Evolutionary conservation across 2,329 filamentous ascomycete species (phyloP).

Genomic region (Neophaeococcomyces mojaviensis): DNA sequence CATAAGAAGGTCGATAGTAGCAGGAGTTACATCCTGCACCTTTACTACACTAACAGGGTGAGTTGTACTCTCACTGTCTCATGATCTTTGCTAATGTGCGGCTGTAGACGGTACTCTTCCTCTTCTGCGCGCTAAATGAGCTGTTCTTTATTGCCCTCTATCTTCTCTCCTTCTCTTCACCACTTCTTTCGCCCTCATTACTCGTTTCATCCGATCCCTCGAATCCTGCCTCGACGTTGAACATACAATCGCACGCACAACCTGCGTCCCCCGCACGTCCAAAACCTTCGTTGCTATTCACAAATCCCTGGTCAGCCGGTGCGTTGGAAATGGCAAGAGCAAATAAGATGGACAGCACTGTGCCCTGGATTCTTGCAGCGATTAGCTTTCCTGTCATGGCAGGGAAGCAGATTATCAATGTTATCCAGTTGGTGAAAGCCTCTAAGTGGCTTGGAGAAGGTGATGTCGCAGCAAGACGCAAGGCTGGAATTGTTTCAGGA

Average conservation of each 20-base stretch:
- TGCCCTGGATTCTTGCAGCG: constrained; percentile 72
- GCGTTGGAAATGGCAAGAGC: constrained; percentile 87
- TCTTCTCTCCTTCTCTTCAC: constrained; percentile 92
- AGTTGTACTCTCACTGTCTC: constrained; percentile 24
- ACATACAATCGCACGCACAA: constrained; percentile 49
- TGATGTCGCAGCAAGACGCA: constrained; percentile 61
- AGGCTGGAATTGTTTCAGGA: constrained; percentile 30
- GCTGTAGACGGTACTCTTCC: constrained; percentile 73
- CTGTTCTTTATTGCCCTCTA: constrained; percentile 97
- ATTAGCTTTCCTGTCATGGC: constrained; percentile 81
- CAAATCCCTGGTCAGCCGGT: constrained; percentile 83
- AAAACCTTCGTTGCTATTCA: constrained; percentile 66
- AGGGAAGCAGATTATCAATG: constrained; percentile 87
- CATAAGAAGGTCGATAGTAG: constrained; percentile 92
- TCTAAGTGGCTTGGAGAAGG: constrained; percentile 88
- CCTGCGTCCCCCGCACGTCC: constrained; percentile 62
- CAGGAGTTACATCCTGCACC: constrained; percentile 79
- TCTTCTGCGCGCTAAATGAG: constrained; percentile 86
- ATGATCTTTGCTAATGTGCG: constrained; percentile 1
- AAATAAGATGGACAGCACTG: constrained; percentile 78
- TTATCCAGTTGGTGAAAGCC: constrained; percentile 88
- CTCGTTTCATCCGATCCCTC: constrained; percentile 30
- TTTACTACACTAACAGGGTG: constrained; percentile 98
- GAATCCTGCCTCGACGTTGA: constrained; percentile 14
- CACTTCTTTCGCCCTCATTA: constrained; percentile 77